Conservation (phyloP, 768 basidiomycete species). For the Daedaleopsis sinensis region DNA sequence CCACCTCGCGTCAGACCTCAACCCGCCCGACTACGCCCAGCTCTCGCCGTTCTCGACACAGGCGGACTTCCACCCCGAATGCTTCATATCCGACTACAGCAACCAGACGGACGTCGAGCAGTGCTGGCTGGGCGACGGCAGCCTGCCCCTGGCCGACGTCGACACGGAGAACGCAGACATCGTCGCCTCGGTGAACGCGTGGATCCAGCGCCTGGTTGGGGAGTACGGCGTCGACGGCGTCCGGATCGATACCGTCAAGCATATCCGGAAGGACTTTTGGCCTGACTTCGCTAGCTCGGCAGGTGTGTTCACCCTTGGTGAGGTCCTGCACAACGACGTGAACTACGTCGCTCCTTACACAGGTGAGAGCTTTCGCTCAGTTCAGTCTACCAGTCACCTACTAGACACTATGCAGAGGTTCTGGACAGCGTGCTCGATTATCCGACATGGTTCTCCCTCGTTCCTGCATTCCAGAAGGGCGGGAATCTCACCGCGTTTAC, state of each 20-base stretch:
- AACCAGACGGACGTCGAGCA: conserved; percentile 54
- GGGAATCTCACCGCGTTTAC: conserved; percentile 39
- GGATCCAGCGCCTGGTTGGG: conserved; percentile 49
- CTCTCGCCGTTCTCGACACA: conserved; percentile 38
- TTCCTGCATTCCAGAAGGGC: conserved; percentile 39
- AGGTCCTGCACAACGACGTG: conserved; percentile 49
- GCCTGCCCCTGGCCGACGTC: conserved; percentile 57
- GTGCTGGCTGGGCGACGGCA: conserved; percentile 62
- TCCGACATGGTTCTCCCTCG: conserved; percentile 49
- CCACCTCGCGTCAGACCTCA: conserved; percentile 49
- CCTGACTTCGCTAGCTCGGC: conserved; percentile 49
- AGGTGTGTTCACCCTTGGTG: conserved; percentile 57
- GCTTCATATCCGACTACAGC: conserved; percentile 44
- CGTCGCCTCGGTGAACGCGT: conserved; percentile 45
- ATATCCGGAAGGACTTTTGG: conserved; percentile 59
- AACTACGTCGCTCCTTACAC: conserved; percentile 45
- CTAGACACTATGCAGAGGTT: conserved; percentile 33
- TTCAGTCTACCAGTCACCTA: not conserved
- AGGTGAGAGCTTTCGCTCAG: conserved; percentile 26
- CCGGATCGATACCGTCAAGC: conserved; percentile 63
- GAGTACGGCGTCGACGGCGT: conserved; percentile 57
- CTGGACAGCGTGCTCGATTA: conserved; percentile 52
- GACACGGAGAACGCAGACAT: conserved; percentile 55
- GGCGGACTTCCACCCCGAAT: conserved; percentile 43
- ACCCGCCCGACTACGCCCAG: conserved; percentile 24